These are phyloP conservation scores for Rosa rugosa DNA, from an alignment of 306 rosid species.

Conservation along the genomic window DNA sequence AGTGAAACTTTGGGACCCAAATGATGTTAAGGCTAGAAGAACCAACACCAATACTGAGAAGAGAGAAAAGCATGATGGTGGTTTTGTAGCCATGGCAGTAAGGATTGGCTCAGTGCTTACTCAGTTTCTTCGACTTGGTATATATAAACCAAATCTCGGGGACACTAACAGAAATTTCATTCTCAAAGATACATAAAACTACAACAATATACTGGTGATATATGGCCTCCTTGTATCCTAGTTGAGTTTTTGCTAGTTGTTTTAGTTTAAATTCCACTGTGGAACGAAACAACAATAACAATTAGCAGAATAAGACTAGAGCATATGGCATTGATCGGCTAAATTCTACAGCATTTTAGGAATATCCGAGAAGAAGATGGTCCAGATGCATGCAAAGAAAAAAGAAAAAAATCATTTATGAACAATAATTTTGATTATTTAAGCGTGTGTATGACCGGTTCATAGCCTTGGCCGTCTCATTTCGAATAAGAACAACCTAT, in stretches of 20 bases:
- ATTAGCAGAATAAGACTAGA: neutral
- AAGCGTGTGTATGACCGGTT: neutral
- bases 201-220: neutral
- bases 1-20: neutral
- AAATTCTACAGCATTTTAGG: neutral
- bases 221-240: neutral
- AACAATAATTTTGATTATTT: neutral
- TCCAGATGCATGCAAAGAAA: neutral
- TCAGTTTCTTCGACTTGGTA: neutral
- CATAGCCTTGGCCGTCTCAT: constrained; percentile 26
- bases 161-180: neutral
- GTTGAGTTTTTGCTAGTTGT: neutral
- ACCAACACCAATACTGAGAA: constrained; percentile 27
- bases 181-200: neutral
- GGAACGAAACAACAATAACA: neutral
- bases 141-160: constrained; percentile 8
- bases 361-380: neutral
- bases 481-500: neutral
- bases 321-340: constrained; percentile 4
- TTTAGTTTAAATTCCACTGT: neutral
- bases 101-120: neutral
- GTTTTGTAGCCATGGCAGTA: constrained; percentile 25
- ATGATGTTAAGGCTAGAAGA: constrained; percentile 16
- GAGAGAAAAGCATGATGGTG: constrained; percentile 1
- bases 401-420: neutral